Percentiles rank a stretch among this genome's conserved stretches.
These are phyloP conservation scores for Nakazawaea populi DNA, from an alignment of 805 yeast genomes.

Conservation along the genomic window DNA sequence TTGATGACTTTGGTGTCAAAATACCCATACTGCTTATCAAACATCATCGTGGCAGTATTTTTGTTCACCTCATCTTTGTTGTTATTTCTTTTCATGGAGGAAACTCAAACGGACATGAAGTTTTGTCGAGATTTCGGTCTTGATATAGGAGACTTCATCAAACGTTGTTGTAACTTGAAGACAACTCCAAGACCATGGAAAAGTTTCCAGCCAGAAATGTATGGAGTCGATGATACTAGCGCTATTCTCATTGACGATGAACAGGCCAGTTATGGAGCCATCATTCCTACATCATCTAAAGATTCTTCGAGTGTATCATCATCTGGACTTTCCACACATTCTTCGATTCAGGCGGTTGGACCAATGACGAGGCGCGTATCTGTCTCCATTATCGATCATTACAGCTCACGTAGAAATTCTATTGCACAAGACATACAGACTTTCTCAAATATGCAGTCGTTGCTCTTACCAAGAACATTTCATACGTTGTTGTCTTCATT, in stretches of 20 bases:
- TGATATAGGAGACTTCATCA: slow-evolving; percentile 33
- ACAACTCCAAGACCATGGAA: slow-evolving; percentile 12
- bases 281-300: background rate
- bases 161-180: slow-evolving; percentile 16
- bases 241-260: background rate
- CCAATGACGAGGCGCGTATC: slow-evolving; percentile 9
- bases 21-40: slow-evolving; percentile 49
- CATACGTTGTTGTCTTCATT: slow-evolving; percentile 26
- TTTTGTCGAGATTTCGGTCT: slow-evolving; percentile 37
- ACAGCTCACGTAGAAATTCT: background rate
- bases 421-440: background rate
- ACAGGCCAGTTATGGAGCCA: background rate
- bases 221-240: background rate
- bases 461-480: slow-evolving; percentile 9
- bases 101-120: slow-evolving; percentile 39
- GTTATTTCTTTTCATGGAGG: slow-evolving; percentile 36
- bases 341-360: slow-evolving; percentile 4
- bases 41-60: slow-evolving; percentile 36
- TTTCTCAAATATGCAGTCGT: slow-evolving; percentile 13
- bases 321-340: background rate
- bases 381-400: slow-evolving; percentile 2
- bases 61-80: slow-evolving; percentile 28
- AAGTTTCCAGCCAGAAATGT: background rate
- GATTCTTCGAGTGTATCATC: background rate
- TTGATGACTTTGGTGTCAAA: slow-evolving; percentile 16